Evolutionary conservation across 768 basidiomycete species (phyloP).

Genomic region (Amanita polypyramis): DNA sequence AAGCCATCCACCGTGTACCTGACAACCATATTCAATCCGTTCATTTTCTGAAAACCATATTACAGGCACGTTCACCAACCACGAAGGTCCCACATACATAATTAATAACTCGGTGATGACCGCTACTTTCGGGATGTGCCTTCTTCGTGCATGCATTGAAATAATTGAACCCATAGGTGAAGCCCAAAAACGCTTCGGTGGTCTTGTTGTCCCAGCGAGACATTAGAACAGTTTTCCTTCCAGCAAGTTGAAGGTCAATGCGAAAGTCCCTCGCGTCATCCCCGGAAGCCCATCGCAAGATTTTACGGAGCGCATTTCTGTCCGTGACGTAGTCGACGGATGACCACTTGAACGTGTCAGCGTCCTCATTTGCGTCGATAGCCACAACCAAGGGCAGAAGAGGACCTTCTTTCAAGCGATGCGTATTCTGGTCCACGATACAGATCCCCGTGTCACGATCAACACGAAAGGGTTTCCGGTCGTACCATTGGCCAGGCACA

Average conservation of each 20-base stretch:
- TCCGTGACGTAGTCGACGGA: constrained; percentile 46
- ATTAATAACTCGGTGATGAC: constrained; percentile 51
- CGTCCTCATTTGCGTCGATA: constrained; percentile 33
- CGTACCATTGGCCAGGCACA: constrained; percentile 48
- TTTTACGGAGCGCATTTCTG: constrained; percentile 54
- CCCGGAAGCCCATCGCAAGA: constrained; percentile 44
- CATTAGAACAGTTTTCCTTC: constrained; percentile 15
- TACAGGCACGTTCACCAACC: constrained; percentile 2
- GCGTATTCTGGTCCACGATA: constrained; percentile 51
- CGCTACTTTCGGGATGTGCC: constrained; percentile 38
- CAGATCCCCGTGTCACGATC: constrained; percentile 38
- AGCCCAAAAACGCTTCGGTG: constrained; percentile 20
- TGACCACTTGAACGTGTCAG: constrained; percentile 28
- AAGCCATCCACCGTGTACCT: constrained; percentile 41
- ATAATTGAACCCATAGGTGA: constrained; percentile 50
- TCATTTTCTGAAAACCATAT: constrained; percentile 35
- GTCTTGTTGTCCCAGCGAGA: constrained; percentile 5
- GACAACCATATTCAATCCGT: constrained; percentile 46
- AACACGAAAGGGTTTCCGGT: constrained; percentile 42
- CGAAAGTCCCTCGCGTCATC: constrained; percentile 40
- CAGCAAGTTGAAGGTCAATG: constrained; percentile 45
- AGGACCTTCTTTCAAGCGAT: constrained; percentile 24
- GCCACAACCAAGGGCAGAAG: constrained; percentile 51
- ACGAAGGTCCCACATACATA: constrained; percentile 37
- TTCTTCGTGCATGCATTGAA: constrained; percentile 36